phyloP scores from a whole-genome alignment of 2,329 filamentous ascomycete genomes.

The Fusarium longipes region DNA sequence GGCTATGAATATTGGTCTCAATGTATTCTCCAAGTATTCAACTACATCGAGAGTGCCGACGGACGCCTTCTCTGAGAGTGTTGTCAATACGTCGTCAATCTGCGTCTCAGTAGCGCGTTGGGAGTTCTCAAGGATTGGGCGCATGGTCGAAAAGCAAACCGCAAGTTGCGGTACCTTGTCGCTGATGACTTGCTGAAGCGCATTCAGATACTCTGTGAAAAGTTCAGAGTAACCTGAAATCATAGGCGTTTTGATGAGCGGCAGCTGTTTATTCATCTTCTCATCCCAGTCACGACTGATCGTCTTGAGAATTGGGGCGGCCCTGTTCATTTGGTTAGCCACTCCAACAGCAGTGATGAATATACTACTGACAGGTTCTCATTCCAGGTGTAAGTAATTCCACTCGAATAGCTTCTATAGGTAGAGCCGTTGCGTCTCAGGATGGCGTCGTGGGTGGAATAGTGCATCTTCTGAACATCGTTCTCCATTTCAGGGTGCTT shows the following conservation, averaged over 20 bases:
- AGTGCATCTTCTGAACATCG: not conserved
- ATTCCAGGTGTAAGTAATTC: constrained; percentile 12
- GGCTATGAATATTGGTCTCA: not conserved
- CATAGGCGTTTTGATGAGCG: not conserved
- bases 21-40: not conserved
- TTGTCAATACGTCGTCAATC: not conserved
- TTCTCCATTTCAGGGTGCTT: not conserved
- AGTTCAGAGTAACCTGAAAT: not conserved
- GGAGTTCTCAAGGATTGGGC: not conserved
- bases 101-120: not conserved
- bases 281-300: constrained; percentile 6
- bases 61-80: not conserved
- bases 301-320: not conserved
- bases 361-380: constrained; percentile 16
- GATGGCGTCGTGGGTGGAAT: not conserved
- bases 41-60: not conserved
- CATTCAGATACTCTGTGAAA: constrained; percentile 4
- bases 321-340: not conserved
- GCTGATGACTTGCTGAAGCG: not conserved
- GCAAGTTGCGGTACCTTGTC: not conserved
- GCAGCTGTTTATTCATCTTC: constrained; percentile 9
- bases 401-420: not conserved
- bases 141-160: not conserved
- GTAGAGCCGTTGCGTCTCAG: not conserved
- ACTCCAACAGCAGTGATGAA: too few species aligned